Percentiles rank a stretch among this genome's conserved stretches.
These are phyloP conservation scores for Suillus variegatus DNA, from an alignment of 768 basidiomycete genomes.

Conservation along the genomic window DNA sequence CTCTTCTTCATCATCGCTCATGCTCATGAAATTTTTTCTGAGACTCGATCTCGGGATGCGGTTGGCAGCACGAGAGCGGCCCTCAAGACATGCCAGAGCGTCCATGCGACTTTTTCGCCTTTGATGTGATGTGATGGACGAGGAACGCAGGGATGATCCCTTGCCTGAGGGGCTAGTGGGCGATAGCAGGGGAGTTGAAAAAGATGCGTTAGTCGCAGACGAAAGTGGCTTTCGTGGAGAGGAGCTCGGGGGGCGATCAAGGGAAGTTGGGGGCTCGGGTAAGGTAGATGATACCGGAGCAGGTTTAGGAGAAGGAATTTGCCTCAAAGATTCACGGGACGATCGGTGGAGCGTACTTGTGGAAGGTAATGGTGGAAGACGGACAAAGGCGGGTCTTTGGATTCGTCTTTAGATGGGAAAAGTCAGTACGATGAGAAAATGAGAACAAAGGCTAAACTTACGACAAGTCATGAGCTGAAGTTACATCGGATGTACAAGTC, in stretches of 20 bases:
- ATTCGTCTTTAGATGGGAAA: conserved; percentile 21
- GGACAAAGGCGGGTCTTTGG: conserved; percentile 22
- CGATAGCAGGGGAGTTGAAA: conserved; percentile 18
- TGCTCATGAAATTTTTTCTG: conserved; percentile 62
- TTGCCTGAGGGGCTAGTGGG: conserved; percentile 16
- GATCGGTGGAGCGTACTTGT: conserved; percentile 27
- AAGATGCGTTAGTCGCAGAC: conserved; percentile 20
- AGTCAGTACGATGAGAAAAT: background rate
- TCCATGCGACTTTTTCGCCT: conserved; percentile 53
- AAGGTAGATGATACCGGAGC: conserved; percentile 50
- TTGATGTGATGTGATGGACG: conserved; percentile 47
- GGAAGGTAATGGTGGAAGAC: conserved; percentile 15
- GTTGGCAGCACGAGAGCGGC: conserved; percentile 36
- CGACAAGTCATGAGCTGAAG: conserved; percentile 16
- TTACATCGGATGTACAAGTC: conserved; percentile 20
- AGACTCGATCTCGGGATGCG: conserved; percentile 20
- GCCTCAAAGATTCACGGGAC: conserved; percentile 45
- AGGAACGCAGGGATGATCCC: conserved; percentile 24
- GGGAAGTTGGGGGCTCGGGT: conserved; percentile 35
- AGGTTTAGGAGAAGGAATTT: conserved; percentile 62
- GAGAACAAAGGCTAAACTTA: conserved; percentile 10
- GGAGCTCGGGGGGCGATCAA: background rate
- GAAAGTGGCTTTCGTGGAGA: background rate
- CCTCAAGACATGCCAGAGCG: conserved; percentile 67
- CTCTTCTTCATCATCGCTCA: conserved; percentile 65